A percentile compares a stretch with the other conserved stretches of the same genome.
Evolutionary conservation across 2,329 filamentous ascomycete genomes (phyloP).

Genomic region (Blastomyces gilchristii): DNA sequence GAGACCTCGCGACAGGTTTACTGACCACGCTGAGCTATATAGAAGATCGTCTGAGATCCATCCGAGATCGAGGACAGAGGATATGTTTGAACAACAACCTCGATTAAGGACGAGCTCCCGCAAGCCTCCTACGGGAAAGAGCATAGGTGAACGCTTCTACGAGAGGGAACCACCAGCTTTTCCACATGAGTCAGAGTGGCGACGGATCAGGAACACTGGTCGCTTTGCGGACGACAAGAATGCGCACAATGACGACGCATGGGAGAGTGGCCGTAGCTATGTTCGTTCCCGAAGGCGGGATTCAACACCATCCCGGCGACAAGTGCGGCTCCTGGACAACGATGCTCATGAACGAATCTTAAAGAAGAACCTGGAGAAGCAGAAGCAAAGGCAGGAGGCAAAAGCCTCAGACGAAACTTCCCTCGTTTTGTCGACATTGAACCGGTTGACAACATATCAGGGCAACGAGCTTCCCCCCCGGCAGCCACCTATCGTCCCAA

Average conservation of each 20-base stretch:
- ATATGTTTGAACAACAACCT: neutral
- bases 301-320: neutral
- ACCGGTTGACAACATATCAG: neutral
- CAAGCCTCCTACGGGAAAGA: neutral
- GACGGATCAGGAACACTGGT: neutral
- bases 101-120: neutral
- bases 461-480: neutral
- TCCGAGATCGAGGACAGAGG: neutral
- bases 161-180: neutral
- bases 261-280: neutral
- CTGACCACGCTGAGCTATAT: neutral
- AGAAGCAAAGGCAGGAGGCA: neutral
- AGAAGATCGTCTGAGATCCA: neutral
- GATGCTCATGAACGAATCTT: no score
- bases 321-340: neutral
- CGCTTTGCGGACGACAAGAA: neutral
- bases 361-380: neutral
- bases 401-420: neutral
- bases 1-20: neutral
- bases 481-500: neutral
- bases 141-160: neutral
- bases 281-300: neutral
- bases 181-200: no score
- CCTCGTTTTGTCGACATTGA: neutral
- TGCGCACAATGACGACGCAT: no score